A percentile compares a stretch with the other conserved stretches of the same genome.
Conservation (phyloP, 164 flowering plant genomes). For the Taxillus chinensis region DNA sequence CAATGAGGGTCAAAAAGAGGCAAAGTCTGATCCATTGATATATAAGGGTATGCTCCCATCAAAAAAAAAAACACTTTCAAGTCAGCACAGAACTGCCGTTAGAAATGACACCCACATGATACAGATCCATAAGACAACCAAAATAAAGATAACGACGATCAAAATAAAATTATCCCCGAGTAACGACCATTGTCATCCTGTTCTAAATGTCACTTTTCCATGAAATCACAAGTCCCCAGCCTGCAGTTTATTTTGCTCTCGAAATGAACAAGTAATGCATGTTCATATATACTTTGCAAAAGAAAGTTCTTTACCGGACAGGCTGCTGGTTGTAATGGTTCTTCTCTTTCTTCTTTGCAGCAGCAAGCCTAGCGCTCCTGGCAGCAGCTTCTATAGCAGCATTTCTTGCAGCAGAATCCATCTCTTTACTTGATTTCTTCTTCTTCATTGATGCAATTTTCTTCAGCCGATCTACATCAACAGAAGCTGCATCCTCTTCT, state of each 20-base stretch:
- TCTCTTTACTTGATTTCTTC: constrained; percentile 80
- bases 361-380: constrained; percentile 76
- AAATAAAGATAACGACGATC: too few species aligned
- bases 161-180: too few species aligned
- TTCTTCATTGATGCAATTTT: constrained; percentile 65
- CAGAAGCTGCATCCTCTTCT: constrained; percentile 24
- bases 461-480: constrained; percentile 75
- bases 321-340: constrained; percentile 63
- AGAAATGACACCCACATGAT: too few species aligned
- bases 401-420: constrained; percentile 83
- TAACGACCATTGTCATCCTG: too few species aligned
- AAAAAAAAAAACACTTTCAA: too few species aligned
- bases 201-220: not conserved
- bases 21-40: too few species aligned
- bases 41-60: too few species aligned
- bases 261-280: constrained; percentile 14
- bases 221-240: not conserved
- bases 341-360: constrained; percentile 95
- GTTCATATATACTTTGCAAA: constrained; percentile 4
- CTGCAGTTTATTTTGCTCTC: constrained; percentile 11
- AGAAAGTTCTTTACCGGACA: constrained; percentile 15
- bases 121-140: too few species aligned
- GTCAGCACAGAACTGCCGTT: too few species aligned
- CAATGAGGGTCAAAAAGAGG: too few species aligned
- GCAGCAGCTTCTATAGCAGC: constrained; percentile 80